phyloP scores from a whole-genome alignment of 2,329 filamentous ascomycete genomes.

The Parastagonospora nodorum region DNA sequence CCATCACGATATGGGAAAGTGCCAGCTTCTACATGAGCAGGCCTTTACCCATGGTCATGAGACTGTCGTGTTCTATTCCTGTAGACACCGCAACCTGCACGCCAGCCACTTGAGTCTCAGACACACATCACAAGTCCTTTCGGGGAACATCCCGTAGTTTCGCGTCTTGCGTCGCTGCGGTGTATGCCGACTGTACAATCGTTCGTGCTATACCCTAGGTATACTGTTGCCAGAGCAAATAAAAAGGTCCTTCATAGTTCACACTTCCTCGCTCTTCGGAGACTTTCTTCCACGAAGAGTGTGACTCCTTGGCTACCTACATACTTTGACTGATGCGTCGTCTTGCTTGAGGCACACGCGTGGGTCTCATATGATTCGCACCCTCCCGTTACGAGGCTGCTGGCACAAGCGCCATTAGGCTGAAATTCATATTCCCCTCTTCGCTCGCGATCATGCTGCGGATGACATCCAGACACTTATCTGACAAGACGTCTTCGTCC shows the following conservation, averaged over 20 bases:
- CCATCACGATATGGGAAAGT: neutral
- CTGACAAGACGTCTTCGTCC: conserved; percentile 29
- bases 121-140: conserved; percentile 52
- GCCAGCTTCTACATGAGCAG: conserved; percentile 4
- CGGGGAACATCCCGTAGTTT: conserved; percentile 50
- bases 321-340: conserved; percentile 23
- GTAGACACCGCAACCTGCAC: conserved; percentile 35
- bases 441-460: conserved; percentile 22
- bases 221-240: conserved; percentile 54
- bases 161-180: conserved; percentile 54
- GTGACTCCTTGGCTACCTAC: conserved; percentile 61
- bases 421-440: conserved; percentile 30
- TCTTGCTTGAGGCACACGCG: too few species aligned
- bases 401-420: conserved; percentile 36
- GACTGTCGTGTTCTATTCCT: neutral
- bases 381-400: too few species aligned
- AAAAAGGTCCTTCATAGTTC: conserved; percentile 60
- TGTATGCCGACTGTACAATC: conserved; percentile 50
- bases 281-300: conserved; percentile 48
- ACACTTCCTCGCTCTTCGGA: conserved; percentile 55
- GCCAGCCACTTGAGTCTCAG: conserved; percentile 54
- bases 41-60: neutral
- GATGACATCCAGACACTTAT: conserved; percentile 26
- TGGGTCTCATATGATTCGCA: too few species aligned
- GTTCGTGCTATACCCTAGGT: conserved; percentile 36